phyloP scores from a whole-genome alignment of 192 early-diverging fungal genomes.

The Gryganskiella cystojenkinii region DNA sequence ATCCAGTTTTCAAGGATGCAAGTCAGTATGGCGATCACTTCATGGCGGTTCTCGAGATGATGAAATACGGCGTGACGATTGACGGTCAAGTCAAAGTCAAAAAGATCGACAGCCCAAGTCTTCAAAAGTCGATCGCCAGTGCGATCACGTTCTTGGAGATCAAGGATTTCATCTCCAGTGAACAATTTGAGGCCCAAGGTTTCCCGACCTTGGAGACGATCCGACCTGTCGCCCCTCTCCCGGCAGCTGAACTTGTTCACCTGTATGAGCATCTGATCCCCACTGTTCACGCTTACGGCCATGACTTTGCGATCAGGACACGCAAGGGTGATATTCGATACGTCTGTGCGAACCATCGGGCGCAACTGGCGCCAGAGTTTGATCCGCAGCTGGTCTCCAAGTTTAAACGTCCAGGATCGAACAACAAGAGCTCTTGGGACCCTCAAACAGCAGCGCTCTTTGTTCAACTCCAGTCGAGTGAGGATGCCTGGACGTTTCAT shows the following conservation, averaged over 20 bases:
- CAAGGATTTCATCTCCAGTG: slow-evolving; percentile 17
- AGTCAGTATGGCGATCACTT: slow-evolving; percentile 11
- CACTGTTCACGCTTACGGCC: not conserved
- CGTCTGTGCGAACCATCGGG: slow-evolving; percentile 6
- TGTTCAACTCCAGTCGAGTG: slow-evolving; percentile 4
- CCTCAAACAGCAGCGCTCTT: slow-evolving; percentile 4
- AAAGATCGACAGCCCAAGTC: not conserved
- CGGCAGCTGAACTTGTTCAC: slow-evolving; percentile 10
- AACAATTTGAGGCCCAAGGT: slow-evolving; percentile 20
- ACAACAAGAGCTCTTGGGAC: not conserved
- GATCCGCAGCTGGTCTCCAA: not conserved
- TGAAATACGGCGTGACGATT: slow-evolving; percentile 20
- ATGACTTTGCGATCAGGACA: slow-evolving; percentile 4
- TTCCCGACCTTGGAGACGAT: slow-evolving; percentile 20
- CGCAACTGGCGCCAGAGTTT: no score
- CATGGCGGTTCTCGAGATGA: slow-evolving; percentile 45
- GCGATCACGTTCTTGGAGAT: slow-evolving; percentile 31
- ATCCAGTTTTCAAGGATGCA: slow-evolving; percentile 7
- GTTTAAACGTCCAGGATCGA: not conserved
- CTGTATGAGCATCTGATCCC: slow-evolving; percentile 5
- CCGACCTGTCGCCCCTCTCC: slow-evolving; percentile 11
- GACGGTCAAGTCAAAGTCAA: slow-evolving; percentile 9
- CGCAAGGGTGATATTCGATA: slow-evolving; percentile 26
- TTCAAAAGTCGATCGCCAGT: slow-evolving; percentile 18
- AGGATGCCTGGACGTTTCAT: slow-evolving; percentile 14